These are phyloP conservation scores for Cymodocea nodosa DNA, from an alignment of 116 monocot species.

Conservation along the genomic window DNA sequence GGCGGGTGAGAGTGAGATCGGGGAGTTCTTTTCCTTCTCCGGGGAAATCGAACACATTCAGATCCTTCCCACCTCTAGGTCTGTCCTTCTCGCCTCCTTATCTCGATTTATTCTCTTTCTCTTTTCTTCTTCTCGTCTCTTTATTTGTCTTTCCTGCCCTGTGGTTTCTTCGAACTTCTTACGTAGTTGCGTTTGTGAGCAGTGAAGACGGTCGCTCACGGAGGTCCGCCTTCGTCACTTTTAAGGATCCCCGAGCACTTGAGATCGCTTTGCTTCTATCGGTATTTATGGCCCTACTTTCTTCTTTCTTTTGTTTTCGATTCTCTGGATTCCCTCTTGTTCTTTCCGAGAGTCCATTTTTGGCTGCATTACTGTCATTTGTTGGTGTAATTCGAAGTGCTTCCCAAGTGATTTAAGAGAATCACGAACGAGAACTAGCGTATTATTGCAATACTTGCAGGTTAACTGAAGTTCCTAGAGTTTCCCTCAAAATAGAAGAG, in stretches of 20 bases:
- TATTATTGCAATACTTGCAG: too few species aligned
- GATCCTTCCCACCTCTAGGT: conserved; percentile 17
- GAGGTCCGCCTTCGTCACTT: conserved; percentile 75
- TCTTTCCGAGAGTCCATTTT: not conserved
- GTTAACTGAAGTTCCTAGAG: too few species aligned
- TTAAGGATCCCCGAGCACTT: conserved; percentile 76
- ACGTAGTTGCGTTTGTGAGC: conserved; percentile 5
- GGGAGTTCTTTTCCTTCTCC: conserved; percentile 98
- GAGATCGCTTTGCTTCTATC: conserved; percentile 88
- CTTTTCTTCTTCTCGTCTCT: not conserved
- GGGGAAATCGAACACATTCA: conserved; percentile 86
- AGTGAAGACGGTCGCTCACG: conserved; percentile 24
- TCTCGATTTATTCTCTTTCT: conserved; percentile 4
- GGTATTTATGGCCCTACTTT: conserved; percentile 21
- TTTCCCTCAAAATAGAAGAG: too few species aligned
- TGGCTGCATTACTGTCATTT: too few species aligned
- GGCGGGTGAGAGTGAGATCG: conserved; percentile 83
- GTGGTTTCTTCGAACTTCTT: conserved; percentile 4
- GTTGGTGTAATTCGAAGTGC: too few species aligned
- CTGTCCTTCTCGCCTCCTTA: not conserved
- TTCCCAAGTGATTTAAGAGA: too few species aligned
- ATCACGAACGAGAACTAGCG: too few species aligned
- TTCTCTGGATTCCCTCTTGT: not conserved
- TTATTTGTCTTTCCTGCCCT: not conserved
- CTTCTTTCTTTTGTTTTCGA: not conserved